Evolutionary conservation across 192 early-diverging fungal genomes (phyloP).

Genomic region (Blastocladiella britannica): DNA sequence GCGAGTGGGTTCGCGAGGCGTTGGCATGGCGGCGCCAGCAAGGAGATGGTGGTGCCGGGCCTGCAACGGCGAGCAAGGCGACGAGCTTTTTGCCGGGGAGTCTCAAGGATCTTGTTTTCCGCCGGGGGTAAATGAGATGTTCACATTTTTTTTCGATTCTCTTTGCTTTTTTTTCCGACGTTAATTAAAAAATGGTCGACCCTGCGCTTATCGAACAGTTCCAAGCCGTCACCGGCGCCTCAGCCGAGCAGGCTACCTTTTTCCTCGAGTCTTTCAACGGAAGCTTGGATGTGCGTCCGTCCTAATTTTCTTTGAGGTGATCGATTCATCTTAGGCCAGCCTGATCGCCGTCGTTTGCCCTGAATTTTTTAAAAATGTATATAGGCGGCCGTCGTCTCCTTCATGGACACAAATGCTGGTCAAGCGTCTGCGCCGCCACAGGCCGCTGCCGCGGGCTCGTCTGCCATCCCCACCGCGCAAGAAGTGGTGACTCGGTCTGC

Average conservation of each 20-base stretch:
- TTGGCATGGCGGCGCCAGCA: constrained; percentile 14
- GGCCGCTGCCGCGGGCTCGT: not conserved
- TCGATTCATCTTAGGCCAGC: no score
- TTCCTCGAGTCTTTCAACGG: constrained; percentile 10
- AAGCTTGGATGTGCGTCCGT: not conserved
- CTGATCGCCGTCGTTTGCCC: no score
- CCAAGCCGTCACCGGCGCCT: constrained; percentile 4
- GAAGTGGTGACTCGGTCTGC: not conserved
- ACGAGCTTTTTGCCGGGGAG: no score
- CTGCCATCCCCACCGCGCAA: not conserved
- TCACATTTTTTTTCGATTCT: no score
- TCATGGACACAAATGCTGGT: not conserved
- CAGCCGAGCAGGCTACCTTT: constrained; percentile 4
- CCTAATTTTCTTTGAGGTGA: not conserved
- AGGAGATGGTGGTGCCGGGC: no score
- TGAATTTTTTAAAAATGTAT: no score
- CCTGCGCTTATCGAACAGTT: constrained; percentile 3
- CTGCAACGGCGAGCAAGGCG: no score
- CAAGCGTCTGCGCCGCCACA: not conserved
- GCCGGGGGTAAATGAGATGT: no score
- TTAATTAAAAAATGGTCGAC: no score
- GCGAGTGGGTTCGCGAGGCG: constrained; percentile 48
- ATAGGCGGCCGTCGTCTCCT: no score
- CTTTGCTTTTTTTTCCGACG: no score
- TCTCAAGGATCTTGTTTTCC: no score